phyloP scores from a whole-genome alignment of 2,329 filamentous ascomycete genomes.

The Beauveria sp. region DNA sequence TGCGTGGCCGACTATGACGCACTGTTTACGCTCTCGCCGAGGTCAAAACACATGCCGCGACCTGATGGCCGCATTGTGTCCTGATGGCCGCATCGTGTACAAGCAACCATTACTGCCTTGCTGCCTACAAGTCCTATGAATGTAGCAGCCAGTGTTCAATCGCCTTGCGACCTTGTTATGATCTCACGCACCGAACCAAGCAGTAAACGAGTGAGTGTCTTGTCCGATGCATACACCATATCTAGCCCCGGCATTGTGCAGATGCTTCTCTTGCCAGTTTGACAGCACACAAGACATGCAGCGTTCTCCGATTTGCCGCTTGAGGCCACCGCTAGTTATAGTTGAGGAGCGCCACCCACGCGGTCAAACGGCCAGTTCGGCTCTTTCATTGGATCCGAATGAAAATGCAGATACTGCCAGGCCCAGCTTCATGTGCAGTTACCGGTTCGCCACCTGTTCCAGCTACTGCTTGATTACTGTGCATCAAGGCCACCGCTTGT shows the following conservation, averaged over 20 bases:
- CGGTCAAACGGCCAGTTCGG: neutral
- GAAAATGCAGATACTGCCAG: neutral
- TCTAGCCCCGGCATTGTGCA: neutral
- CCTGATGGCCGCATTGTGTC: neutral
- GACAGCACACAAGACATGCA: constrained; percentile 11
- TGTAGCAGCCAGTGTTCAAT: neutral
- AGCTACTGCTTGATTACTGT: neutral
- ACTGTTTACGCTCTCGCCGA: neutral
- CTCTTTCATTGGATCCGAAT: neutral
- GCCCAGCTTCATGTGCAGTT: neutral
- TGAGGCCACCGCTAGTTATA: neutral
- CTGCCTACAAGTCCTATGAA: neutral
- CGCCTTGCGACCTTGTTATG: neutral
- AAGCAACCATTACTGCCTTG: neutral
- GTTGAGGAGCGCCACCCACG: neutral
- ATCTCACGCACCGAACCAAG: neutral
- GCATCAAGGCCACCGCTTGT: neutral
- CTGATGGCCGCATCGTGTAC: neutral
- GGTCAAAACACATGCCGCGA: neutral
- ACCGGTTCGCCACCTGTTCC: neutral
- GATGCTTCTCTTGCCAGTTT: neutral
- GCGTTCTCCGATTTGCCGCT: neutral
- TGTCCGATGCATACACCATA: neutral
- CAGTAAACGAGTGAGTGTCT: neutral
- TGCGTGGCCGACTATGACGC: neutral